Evolutionary conservation across 768 basidiomycete genomes (phyloP).

Genomic region (Pisolithus microcarpus): DNA sequence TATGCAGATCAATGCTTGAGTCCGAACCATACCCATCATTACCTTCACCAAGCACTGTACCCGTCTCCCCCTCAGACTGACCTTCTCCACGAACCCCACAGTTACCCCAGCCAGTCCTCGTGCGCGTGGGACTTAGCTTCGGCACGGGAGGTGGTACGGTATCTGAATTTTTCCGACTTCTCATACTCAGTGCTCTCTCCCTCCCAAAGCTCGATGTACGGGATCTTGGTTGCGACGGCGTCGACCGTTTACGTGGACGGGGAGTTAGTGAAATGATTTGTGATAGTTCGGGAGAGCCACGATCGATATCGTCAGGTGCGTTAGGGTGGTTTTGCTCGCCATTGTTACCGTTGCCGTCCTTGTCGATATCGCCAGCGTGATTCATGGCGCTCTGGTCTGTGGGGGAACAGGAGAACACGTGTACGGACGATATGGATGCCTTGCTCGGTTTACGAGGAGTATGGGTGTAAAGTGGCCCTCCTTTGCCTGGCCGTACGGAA

Average conservation of each 20-base stretch:
- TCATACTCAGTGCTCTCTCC: conserved; percentile 11
- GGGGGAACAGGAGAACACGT: conserved; percentile 6
- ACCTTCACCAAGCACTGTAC: conserved; percentile 12
- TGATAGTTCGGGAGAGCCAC: conserved; percentile 32
- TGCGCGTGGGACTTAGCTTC: conserved; percentile 3
- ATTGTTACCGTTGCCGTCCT: not conserved
- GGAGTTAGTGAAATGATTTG: conserved; percentile 35
- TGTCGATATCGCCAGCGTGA: not conserved
- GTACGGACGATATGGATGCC: conserved; percentile 8
- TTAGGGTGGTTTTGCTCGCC: not conserved
- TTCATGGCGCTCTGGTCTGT: not conserved
- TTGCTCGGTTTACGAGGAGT: conserved; percentile 17
- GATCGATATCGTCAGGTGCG: not conserved
- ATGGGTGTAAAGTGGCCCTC: conserved; percentile 16
- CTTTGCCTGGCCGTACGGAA: not conserved
- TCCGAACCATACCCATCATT: conserved; percentile 42
- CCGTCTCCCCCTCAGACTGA: not conserved
- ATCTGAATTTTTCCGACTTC: conserved; percentile 6
- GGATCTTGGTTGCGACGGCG: conserved; percentile 14
- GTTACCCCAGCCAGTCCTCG: not conserved
- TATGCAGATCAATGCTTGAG: conserved; percentile 63
- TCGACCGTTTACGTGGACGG: conserved; percentile 24
- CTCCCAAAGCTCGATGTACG: conserved; percentile 16
- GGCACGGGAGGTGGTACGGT: conserved; percentile 6
- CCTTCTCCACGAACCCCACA: not conserved